Conservation (phyloP, 305 asterid species). For the Fraxinus paxiana region DNA sequence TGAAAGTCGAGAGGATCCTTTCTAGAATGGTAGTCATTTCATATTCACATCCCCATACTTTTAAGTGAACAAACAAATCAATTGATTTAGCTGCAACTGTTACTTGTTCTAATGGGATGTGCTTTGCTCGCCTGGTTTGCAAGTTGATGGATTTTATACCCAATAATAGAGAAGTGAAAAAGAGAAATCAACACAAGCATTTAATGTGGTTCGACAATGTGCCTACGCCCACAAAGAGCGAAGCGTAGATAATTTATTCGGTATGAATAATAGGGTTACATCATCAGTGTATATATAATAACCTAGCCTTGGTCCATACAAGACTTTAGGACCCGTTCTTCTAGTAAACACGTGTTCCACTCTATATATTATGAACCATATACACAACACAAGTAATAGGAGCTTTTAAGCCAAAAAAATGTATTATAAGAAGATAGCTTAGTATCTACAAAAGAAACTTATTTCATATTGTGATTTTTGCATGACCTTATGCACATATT, state of each 20-base stretch:
- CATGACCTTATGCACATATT: not conserved
- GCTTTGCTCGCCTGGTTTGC: not conserved
- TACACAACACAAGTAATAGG: not conserved
- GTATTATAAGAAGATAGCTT: not conserved
- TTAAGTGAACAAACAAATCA: constrained; percentile 9
- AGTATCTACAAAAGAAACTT: not conserved
- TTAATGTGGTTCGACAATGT: not conserved
- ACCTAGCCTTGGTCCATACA: not conserved
- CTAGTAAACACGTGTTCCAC: not conserved
- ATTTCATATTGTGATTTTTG: not conserved
- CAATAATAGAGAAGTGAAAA: not conserved
- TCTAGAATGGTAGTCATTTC: not conserved
- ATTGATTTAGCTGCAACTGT: not conserved
- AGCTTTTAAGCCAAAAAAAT: not conserved
- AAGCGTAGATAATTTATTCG: not conserved
- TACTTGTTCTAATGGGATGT: not conserved
- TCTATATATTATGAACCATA: not conserved
- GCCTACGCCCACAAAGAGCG: not conserved
- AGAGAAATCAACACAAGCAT: not conserved
- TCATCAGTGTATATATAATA: too few species aligned
- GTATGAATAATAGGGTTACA: not conserved
- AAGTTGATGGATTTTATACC: not conserved
- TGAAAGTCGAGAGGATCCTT: constrained; percentile 5
- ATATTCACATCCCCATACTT: not conserved
- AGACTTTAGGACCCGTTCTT: not conserved